Evolutionary conservation across 2,329 filamentous ascomycete genomes (phyloP), one percentile per base, ranked within the genome.

Genomic region (Pleomassaria siparia): DNA sequence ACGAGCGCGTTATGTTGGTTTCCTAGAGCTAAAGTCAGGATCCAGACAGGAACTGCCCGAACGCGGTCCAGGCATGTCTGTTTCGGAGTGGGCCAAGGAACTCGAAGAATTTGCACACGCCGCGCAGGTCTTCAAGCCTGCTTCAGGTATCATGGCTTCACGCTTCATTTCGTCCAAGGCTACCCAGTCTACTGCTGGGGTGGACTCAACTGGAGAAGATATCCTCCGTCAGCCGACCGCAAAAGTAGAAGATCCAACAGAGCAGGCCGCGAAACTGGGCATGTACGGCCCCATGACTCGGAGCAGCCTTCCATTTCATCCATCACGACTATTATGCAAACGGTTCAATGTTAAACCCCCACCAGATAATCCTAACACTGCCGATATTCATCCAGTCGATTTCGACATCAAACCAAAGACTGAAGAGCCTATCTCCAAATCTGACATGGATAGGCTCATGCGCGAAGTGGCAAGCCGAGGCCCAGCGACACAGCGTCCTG

Each of bases 241-340:
- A 8, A 89, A 86, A 58, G 78, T 79, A 3, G 78, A 84, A 51
- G 88, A 96, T 61, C 86, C 91, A 0, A 89, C 90, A 10, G 87
- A 91, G 64, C 86, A 89, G 58, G 94, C 94, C 1, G 94, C 94
- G 7, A 88, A 81, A 62, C 75, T 96, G 65, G 91, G 90, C 47
- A 96, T 97, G 91, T 96, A 91, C 71, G 94, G 94, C 1, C 80
- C 84, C 12, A 81, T 97, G 83, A 99, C 94, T 2, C 80, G 94
- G 51, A 83, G 79, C 18, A 76, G 79, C 0, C 70, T 82, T 7
- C 81, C 85, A 4, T 97, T 96, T 70, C 86, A 85, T 58, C 94
- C 94, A 1, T 86, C 87, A 1, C 79, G 91, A 45, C 73, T 99
- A 32, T 73, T 97, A n/a, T 97, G 92, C 73, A 99, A 97, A 69